Evolutionary conservation across 2,329 filamentous ascomycete species (phyloP).

Genomic region (Curvularia lunata): DNA sequence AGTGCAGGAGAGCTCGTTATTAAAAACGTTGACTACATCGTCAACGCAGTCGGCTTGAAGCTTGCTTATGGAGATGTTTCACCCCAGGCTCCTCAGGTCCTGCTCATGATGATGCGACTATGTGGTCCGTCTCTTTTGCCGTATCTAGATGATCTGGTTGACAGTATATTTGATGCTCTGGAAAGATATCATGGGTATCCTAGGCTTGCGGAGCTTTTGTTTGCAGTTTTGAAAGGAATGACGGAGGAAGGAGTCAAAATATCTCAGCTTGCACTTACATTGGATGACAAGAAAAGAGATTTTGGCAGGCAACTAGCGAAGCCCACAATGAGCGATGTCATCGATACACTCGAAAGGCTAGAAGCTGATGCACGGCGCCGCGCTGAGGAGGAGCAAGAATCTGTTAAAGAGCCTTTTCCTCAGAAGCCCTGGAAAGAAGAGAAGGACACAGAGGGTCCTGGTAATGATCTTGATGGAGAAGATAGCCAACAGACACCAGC

Average conservation of each 20-base stretch:
- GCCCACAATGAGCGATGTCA: slow-evolving; percentile 27
- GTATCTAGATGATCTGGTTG: slow-evolving; percentile 89
- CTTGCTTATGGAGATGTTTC: slow-evolving; percentile 92
- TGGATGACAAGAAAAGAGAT: slow-evolving; percentile 3
- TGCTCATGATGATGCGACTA: slow-evolving; percentile 92
- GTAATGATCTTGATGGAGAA: slow-evolving; percentile 44
- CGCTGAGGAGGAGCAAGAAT: slow-evolving; percentile 33
- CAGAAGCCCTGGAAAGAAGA: slow-evolving; percentile 45
- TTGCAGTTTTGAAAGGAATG: slow-evolving; percentile 80
- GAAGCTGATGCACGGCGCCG: slow-evolving; percentile 35
- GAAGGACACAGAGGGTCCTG: slow-evolving; percentile 36
- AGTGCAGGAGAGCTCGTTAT: slow-evolving; percentile 81
- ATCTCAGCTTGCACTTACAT: slow-evolving; percentile 54
- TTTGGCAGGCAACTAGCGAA: slow-evolving; percentile 3
- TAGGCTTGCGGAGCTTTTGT: slow-evolving; percentile 81
- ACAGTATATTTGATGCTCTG: slow-evolving; percentile 89
- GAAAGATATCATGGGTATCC: slow-evolving; percentile 96
- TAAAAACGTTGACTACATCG: slow-evolving; percentile 93
- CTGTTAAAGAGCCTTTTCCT: slow-evolving; percentile 33
- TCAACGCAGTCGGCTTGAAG: slow-evolving; percentile 87
- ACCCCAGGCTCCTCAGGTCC: slow-evolving; percentile 85
- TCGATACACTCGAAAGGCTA: slow-evolving; percentile 45
- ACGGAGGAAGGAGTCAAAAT: slow-evolving; percentile 78
- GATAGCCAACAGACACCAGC: slow-evolving; percentile 33
- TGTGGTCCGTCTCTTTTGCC: slow-evolving; percentile 82